Evolutionary conservation across 441 rosid species (phyloP), one percentile per base, ranked within the genome.

Genomic region (Brassica balearica): DNA sequence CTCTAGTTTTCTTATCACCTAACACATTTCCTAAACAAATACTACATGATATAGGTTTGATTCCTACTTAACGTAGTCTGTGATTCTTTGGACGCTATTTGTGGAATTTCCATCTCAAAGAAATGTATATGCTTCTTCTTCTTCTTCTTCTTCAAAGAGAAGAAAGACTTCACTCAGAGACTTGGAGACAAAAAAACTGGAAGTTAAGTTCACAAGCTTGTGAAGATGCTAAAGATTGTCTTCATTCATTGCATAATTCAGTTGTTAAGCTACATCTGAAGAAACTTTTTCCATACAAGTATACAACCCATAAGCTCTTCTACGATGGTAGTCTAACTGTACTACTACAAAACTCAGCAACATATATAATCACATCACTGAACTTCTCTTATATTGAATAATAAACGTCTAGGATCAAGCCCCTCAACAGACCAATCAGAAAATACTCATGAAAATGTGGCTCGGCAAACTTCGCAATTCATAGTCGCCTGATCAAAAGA

Each of bases 231-330:
- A 88, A 84, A 84, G 73, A 76, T 67, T 95, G 98, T 81, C 84
- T 95, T 86, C 85, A 15, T 95, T 86, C 85, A 15, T 83, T 92
- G 74, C 92, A 88, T 83, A 73, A 69, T 1, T 87, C 95, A 34
- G 56, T 88, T 70, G 89, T 88, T 83, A 90, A 80, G 82, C 96
- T 95, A 79, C 89, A 87, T 76, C 79, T 32, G 71, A 92, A 90
- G 86, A 88, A 85, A 46, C 77, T 95, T 67, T 92, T 95, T 85
- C 92, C 95, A 7, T 95, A 95, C 74, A 90, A 92, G 34, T 29
- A 29, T 29, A 29, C 34, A 29, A 29, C 80, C 95, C 97, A 36
- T 82, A 81, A 76, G 92, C 84, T 69, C 95, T 95, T 83, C 82
- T 95, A 67, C 88, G 87, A 80, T 88, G 95, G 98, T 95, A 71